These are phyloP conservation scores for Penicillium longicatenatum DNA, from an alignment of 495 filamentous ascomycete species.

Conservation along the genomic window DNA sequence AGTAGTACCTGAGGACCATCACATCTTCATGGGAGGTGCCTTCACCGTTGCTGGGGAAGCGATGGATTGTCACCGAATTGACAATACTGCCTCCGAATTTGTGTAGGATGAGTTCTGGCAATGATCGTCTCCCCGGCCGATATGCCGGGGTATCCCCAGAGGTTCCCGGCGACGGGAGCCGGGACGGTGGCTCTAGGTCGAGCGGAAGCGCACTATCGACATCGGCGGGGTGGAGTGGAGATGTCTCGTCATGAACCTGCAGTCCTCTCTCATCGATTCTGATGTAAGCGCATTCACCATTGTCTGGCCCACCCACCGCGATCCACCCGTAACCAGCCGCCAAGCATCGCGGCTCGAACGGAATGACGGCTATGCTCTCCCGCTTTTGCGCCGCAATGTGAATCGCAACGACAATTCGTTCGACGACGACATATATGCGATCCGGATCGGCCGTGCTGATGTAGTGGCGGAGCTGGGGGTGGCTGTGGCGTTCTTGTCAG, in stretches of 20 bases:
- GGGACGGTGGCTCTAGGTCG: conserved; percentile 48
- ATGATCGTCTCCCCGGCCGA: conserved; percentile 29
- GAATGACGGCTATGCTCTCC: conserved; percentile 73
- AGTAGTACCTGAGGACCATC: conserved; percentile 60
- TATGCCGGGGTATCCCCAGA: conserved; percentile 29
- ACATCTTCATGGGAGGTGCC: conserved; percentile 59
- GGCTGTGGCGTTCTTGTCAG: conserved; percentile 52
- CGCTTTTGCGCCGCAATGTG: conserved; percentile 71
- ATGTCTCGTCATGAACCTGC: conserved; percentile 32
- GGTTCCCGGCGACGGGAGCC: conserved; percentile 28
- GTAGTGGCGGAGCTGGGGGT: conserved; percentile 90
- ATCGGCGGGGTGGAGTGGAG: conserved; percentile 46
- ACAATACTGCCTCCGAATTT: conserved; percentile 62
- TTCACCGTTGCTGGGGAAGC: conserved; percentile 51
- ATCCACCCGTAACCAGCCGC: conserved; percentile 84
- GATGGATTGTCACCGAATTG: conserved; percentile 72
- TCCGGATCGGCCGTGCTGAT: conserved; percentile 77
- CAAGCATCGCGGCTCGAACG: conserved; percentile 83
- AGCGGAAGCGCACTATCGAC: conserved; percentile 64
- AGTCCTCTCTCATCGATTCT: conserved; percentile 49
- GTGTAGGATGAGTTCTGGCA: conserved; percentile 53
- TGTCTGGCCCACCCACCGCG: conserved; percentile 78
- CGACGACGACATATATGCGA: conserved; percentile 79
- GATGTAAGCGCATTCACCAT: conserved; percentile 83
- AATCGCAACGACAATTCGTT: conserved; percentile 70